phyloP scores from a whole-genome alignment of 352 stramenopile species.

The Globisporangium solare region DNA sequence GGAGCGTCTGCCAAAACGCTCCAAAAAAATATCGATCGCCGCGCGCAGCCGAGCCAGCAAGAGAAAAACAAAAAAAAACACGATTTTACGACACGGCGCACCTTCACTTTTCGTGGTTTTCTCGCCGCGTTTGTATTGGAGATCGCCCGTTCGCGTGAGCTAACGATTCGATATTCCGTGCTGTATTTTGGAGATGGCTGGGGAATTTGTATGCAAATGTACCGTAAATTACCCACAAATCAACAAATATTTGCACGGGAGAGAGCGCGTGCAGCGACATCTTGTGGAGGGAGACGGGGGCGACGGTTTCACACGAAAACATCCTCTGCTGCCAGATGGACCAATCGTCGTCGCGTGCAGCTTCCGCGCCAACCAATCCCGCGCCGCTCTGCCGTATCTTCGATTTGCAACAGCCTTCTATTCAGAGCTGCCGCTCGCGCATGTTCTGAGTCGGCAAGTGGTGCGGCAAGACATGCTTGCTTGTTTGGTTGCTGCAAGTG shows the following conservation, averaged over 20 bases:
- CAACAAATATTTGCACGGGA: slow-evolving; percentile 1
- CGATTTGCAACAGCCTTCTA: slow-evolving; percentile 9
- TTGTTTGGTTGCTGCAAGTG: not conserved
- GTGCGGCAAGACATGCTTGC: too few species aligned
- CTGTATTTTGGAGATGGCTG: not conserved
- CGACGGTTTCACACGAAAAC: not conserved
- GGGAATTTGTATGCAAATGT: too few species aligned
- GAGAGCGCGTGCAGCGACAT: not conserved
- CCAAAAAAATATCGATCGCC: slow-evolving; percentile 9
- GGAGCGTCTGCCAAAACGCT: slow-evolving; percentile 5
- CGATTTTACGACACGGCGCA: not conserved
- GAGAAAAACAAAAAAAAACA: too few species aligned
- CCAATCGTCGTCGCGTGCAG: not conserved
- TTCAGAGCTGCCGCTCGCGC: not conserved
- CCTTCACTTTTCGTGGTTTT: not conserved
- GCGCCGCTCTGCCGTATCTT: slow-evolving; percentile 9
- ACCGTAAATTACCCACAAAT: slow-evolving; percentile 1
- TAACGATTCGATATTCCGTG: slow-evolving; percentile 12
- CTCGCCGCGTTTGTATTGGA: too few species aligned
- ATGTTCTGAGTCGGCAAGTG: not conserved
- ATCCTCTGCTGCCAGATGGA: not conserved
- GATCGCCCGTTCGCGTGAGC: not conserved
- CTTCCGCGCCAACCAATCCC: slow-evolving; percentile 3
- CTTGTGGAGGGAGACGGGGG: not conserved
- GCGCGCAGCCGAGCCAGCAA: not conserved